A percentile compares a stretch with the other conserved stretches of the same genome.
Evolutionary conservation across 2,329 filamentous ascomycete species (phyloP).

Genomic region (Emmonsiellopsis sp.): DNA sequence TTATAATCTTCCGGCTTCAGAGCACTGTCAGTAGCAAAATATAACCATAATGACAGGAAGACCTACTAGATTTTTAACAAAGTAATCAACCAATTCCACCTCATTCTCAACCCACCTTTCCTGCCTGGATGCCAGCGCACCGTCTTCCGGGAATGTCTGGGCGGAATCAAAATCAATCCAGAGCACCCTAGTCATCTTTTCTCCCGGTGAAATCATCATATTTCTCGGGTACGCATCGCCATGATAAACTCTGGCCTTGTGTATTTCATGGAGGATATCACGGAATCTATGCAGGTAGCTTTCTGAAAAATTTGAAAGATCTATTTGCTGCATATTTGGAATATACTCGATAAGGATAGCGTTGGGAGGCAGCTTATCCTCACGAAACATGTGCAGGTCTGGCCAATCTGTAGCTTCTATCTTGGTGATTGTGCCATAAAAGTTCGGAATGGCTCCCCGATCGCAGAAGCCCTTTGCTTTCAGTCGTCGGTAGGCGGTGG

Average conservation of each 20-base stretch:
- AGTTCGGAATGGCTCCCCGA: slow-evolving; percentile 5
- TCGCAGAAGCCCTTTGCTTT: slow-evolving; percentile 5
- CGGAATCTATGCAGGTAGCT: not conserved
- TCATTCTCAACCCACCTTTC: not conserved
- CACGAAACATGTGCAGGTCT: too few relatives aligned
- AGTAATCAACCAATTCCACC: not conserved
- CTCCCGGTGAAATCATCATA: not conserved
- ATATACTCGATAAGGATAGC: not conserved
- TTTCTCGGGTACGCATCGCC: not conserved
- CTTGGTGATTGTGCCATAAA: slow-evolving; percentile 9
- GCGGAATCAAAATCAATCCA: not conserved
- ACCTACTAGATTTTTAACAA: not conserved
- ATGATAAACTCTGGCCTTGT: not conserved
- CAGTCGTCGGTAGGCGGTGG: slow-evolving; percentile 8
- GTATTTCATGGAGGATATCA: not conserved
- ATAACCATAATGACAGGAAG: not conserved
- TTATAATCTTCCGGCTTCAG: slow-evolving; percentile 5
- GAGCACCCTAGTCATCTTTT: not conserved
- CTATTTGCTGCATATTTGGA: not conserved
- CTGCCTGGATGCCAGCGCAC: not conserved
- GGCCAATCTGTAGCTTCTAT: slow-evolving; percentile 3
- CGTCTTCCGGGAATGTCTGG: not conserved
- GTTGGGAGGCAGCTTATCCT: too few relatives aligned
- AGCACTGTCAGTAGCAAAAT: not conserved
- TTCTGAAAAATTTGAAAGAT: not conserved